A percentile compares a stretch with the other conserved stretches of the same genome.
phyloP scores from a whole-genome alignment of 108 stramenopile species.

The Cyclotella atomus region DNA sequence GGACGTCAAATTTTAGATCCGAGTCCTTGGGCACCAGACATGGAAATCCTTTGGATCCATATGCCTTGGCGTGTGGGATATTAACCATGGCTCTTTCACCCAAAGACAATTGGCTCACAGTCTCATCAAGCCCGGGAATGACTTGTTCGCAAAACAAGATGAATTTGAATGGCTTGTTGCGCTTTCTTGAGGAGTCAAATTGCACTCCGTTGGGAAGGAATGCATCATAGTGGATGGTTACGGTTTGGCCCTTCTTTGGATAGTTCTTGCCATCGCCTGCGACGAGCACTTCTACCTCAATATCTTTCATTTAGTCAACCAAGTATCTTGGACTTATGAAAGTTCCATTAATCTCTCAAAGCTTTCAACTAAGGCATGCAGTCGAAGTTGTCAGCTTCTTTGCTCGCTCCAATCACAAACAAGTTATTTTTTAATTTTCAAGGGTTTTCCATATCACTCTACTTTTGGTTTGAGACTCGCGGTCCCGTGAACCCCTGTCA shows the following conservation, averaged over 20 bases:
- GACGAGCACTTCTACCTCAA: conserved; percentile 29
- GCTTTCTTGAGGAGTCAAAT: conserved; percentile 62
- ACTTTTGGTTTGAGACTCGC: too few species aligned
- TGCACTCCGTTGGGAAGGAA: conserved; percentile 58
- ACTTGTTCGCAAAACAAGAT: conserved; percentile 66
- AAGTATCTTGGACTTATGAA: too few species aligned
- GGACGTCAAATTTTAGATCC: conserved; percentile 53
- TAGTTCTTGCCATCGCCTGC: conserved; percentile 76
- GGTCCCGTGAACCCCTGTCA: too few species aligned
- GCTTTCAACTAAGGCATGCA: too few species aligned
- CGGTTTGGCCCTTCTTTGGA: conserved; percentile 58
- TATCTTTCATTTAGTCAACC: conserved; percentile 30
- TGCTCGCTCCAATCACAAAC: neutral
- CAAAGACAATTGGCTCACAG: conserved; percentile 61
- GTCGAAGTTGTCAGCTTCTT: too few species aligned
- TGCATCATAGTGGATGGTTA: conserved; percentile 73
- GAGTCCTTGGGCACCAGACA: conserved; percentile 47
- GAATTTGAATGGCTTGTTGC: conserved; percentile 79
- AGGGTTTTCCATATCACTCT: too few species aligned
- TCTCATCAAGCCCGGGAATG: conserved; percentile 68
- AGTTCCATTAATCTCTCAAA: too few species aligned
- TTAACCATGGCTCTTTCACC: conserved; percentile 59
- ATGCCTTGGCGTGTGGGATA: conserved; percentile 59
- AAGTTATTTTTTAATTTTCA: too few species aligned
- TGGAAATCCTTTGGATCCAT: conserved; percentile 42